phyloP scores from a whole-genome alignment of 768 basidiomycete species.

The Auricularia cornea region DNA sequence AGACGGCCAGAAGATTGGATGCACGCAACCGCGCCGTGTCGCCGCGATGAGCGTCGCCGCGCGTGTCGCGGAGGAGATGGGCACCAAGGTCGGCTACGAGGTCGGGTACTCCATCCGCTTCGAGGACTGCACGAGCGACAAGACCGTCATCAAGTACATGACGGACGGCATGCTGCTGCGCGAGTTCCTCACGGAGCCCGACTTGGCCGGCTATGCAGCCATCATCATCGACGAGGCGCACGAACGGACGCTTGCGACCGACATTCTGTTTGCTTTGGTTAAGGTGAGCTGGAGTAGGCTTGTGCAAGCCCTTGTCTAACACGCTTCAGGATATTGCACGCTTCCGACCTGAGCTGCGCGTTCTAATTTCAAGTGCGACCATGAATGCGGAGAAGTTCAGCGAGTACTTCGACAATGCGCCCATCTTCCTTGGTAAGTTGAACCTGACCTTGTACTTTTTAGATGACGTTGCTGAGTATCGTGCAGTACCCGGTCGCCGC shows the following conservation, averaged over 20 bases:
- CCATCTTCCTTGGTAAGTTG: conserved; percentile 74
- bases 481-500: conserved; percentile 84
- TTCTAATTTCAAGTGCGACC: conserved; percentile 77
- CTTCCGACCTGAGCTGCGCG: conserved; percentile 86
- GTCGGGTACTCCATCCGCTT: conserved; percentile 99
- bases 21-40: conserved; percentile 96
- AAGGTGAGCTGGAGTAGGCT: conserved; percentile 61
- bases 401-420: conserved; percentile 94
- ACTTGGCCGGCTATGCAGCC: conserved; percentile 88
- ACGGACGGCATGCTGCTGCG: conserved; percentile 98
- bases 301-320: conserved; percentile 14
- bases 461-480: not conserved
- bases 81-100: conserved; percentile 91
- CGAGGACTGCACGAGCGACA: conserved; percentile 99
- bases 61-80: conserved; percentile 98
- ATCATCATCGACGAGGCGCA: conserved; percentile 99
- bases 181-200: conserved; percentile 96
- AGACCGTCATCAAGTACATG: conserved; percentile 99
- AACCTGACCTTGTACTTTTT: not conserved
- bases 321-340: conserved; percentile 80
- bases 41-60: conserved; percentile 99
- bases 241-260: conserved; percentile 94
- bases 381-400: conserved; percentile 98
- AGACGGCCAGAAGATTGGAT: conserved; percentile 81
- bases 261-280: conserved; percentile 95